These are phyloP conservation scores for Sugiyamaella qingdaonensis DNA, from an alignment of 805 yeast genomes.

Conservation along the genomic window DNA sequence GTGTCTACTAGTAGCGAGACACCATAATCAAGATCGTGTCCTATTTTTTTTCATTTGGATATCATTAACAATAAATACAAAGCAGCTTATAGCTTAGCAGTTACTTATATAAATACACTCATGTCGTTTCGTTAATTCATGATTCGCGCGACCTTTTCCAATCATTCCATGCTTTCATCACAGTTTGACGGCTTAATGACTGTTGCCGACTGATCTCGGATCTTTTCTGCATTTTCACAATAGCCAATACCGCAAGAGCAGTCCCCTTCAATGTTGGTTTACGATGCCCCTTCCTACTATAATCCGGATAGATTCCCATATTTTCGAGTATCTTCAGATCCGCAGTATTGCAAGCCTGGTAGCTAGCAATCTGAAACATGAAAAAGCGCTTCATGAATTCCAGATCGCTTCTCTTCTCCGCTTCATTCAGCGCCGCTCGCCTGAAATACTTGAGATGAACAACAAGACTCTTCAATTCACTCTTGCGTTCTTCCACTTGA, in stretches of 20 bases:
- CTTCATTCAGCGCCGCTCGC: slow-evolving; percentile 20
- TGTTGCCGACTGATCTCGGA: slow-evolving; percentile 13
- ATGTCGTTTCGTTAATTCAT: background rate
- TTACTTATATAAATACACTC: background rate
- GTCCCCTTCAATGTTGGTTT: slow-evolving; percentile 24
- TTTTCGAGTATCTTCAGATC: slow-evolving; percentile 28
- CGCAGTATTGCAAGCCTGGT: slow-evolving; percentile 28
- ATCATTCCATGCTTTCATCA: background rate
- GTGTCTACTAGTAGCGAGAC: no score
- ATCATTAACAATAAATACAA: no score
- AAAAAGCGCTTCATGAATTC: slow-evolving; percentile 32
- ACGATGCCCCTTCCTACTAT: background rate
- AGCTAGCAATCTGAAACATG: slow-evolving; percentile 27
- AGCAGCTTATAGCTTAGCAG: no score
- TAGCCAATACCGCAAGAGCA: slow-evolving; percentile 29
- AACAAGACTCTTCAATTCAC: slow-evolving; percentile 4
- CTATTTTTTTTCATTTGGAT: no score
- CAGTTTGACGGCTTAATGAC: background rate
- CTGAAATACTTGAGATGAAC: slow-evolving; percentile 21
- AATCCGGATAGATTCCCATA: slow-evolving; percentile 18
- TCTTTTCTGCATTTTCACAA: slow-evolving; percentile 27
- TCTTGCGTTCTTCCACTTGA: background rate
- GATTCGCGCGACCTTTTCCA: background rate
- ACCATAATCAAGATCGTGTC: background rate
- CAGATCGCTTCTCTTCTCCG: slow-evolving; percentile 26